Evolutionary conservation across 371 early-diverging fungal genomes (phyloP).

Genomic region (Mortierella sp.): DNA sequence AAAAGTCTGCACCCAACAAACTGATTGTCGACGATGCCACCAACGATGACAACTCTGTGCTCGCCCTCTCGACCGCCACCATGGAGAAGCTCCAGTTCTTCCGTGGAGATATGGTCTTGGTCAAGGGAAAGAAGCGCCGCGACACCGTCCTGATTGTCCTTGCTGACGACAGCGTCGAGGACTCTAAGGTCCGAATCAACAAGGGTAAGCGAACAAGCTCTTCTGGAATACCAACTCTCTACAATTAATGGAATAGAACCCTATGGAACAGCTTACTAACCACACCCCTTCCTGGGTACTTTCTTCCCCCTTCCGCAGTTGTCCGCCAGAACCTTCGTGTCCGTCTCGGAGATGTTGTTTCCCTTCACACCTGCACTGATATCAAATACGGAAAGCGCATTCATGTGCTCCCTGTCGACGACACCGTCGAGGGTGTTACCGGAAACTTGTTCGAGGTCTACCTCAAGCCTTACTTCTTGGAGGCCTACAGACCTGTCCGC

Average conservation of each 20-base stretch:
- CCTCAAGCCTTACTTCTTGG: conserved; percentile 98
- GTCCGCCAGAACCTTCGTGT: conserved; percentile 97
- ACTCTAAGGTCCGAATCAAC: conserved; percentile 94
- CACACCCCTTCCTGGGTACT: not conserved
- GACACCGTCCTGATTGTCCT: conserved; percentile 97
- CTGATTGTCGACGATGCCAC: conserved; percentile 97
- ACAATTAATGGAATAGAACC: not conserved
- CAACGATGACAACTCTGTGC: conserved; percentile 97
- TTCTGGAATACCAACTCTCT: not conserved
- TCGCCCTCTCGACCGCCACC: conserved; percentile 90
- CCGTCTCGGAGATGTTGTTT: conserved; percentile 98
- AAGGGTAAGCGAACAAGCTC: conserved; percentile 70
- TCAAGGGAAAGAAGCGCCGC: conserved; percentile 99
- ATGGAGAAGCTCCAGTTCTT: conserved; percentile 95
- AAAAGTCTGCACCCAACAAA: conserved; percentile 97
- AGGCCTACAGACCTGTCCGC: conserved; percentile 96
- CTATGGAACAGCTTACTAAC: not conserved
- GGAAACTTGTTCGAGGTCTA: conserved; percentile 98
- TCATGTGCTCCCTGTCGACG: conserved; percentile 98
- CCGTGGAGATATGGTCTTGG: conserved; percentile 94
- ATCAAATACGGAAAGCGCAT: conserved; percentile 97
- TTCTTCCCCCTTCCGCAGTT: conserved; percentile 63
- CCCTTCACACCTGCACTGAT: conserved; percentile 95
- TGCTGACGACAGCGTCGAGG: conserved; percentile 93
- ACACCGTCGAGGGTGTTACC: conserved; percentile 97